Percentiles rank a stretch among this genome's conserved stretches.
Conservation (phyloP, 805 yeast genomes). For the Lachancea fermentati region DNA sequence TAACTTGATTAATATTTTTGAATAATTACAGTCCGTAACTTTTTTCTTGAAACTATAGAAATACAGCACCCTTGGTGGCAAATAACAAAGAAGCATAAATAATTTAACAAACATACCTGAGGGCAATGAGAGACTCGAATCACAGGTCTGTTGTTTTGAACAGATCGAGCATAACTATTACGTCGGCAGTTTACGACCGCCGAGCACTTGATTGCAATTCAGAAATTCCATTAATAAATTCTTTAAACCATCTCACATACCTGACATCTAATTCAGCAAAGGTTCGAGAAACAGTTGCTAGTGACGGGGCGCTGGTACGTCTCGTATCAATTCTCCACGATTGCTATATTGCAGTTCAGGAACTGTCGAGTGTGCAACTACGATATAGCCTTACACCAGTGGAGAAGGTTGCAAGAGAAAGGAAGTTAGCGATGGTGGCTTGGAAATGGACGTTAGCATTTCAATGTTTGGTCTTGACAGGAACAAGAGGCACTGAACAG, state of each 20-base stretch:
- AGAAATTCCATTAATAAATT: conserved; percentile 84
- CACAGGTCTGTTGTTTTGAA: conserved; percentile 72
- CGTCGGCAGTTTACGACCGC: conserved; percentile 84
- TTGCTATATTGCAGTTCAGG: conserved; percentile 43
- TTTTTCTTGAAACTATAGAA: neutral
- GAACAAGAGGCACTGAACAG: conserved; percentile 86
- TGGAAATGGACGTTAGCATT: conserved; percentile 97
- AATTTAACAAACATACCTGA: neutral
- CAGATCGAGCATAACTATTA: conserved; percentile 87
- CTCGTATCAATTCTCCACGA: conserved; percentile 80
- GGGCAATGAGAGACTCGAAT: conserved; percentile 79
- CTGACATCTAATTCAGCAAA: conserved; percentile 80
- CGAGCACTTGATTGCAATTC: conserved; percentile 88
- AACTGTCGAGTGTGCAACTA: conserved; percentile 16
- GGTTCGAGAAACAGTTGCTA: conserved; percentile 82
- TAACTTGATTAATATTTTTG: no score
- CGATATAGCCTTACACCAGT: conserved; percentile 13
- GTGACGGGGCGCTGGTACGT: conserved; percentile 90
- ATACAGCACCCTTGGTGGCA: conserved; percentile 1
- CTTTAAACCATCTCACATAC: conserved; percentile 83
- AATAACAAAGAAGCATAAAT: neutral
- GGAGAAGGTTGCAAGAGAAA: conserved; percentile 30
- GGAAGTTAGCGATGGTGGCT: conserved; percentile 52
- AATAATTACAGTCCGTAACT: no score
- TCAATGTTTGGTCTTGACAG: conserved; percentile 86